Conservation (phyloP, 345 rosid species). For the Firmiana major region DNA sequence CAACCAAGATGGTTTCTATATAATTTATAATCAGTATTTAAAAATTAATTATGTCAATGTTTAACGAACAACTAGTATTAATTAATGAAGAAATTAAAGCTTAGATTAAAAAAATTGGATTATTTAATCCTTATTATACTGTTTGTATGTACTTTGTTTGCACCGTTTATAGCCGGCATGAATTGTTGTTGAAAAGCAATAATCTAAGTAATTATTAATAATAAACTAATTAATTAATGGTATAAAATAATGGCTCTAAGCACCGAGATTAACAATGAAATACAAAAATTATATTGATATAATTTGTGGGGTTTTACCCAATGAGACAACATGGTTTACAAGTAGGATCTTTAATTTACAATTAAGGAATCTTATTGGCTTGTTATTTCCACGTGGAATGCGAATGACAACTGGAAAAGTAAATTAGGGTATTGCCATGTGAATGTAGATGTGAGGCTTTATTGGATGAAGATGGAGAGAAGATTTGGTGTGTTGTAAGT, state of each 20-base stretch:
- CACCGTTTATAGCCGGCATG: conserved; percentile 30
- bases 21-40: neutral
- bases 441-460: conserved; percentile 20
- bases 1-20: conserved; percentile 5
- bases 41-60: neutral
- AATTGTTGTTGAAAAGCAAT: conserved; percentile 24
- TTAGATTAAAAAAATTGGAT: neutral
- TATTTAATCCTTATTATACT: conserved; percentile 15
- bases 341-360: conserved; percentile 23
- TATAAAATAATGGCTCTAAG: neutral
- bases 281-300: neutral
- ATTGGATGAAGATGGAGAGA: conserved; percentile 21
- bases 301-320: conserved; percentile 19
- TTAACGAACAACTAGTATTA: conserved; percentile 12
- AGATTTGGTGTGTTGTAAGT: neutral
- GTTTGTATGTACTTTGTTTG: conserved; percentile 25
- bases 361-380: conserved; percentile 44
- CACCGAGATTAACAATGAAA: conserved; percentile 11
- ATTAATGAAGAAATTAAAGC: conserved; percentile 2
- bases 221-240: neutral
- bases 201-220: conserved; percentile 9
- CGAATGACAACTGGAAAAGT: conserved; percentile 13
- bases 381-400: conserved; percentile 14
- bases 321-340: conserved; percentile 26
- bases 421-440: conserved; percentile 17